Conservation (phyloP, 441 rosid genomes). For the Dalechampia spathulata region DNA sequence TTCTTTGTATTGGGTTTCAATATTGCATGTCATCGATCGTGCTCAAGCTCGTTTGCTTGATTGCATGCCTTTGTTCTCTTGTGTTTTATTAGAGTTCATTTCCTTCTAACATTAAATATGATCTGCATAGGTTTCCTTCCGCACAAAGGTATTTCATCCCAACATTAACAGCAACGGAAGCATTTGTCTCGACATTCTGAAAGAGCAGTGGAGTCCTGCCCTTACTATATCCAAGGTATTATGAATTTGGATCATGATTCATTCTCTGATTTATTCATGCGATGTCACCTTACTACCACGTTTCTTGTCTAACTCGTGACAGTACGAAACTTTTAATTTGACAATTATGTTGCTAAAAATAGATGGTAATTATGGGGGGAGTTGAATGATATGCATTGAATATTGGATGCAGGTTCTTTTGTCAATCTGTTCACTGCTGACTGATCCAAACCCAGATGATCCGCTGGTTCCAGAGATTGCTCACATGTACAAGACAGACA, state of each 20-base stretch:
- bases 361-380: too few relatives aligned
- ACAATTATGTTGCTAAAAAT: too few relatives aligned
- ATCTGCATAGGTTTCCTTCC: conserved; percentile 56
- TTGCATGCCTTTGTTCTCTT: background rate
- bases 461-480: conserved; percentile 86
- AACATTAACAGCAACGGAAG: conserved; percentile 84
- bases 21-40: background rate
- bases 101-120: background rate
- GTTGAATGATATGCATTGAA: too few relatives aligned
- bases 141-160: conserved; percentile 81
- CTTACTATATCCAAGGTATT: conserved; percentile 75
- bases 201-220: conserved; percentile 87
- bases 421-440: conserved; percentile 73
- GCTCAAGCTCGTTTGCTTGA: background rate
- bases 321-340: too few relatives aligned
- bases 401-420: conserved; percentile 51
- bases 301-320: too few relatives aligned
- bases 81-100: background rate
- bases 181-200: conserved; percentile 83
- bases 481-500: conserved; percentile 73
- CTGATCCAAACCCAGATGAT: conserved; percentile 86
- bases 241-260: background rate
- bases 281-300: too few relatives aligned
- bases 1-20: too few relatives aligned
- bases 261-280: background rate